Evolutionary conservation across 148 eudicot genomes (phyloP).

Genomic region (Tetragonia tetragonoides): DNA sequence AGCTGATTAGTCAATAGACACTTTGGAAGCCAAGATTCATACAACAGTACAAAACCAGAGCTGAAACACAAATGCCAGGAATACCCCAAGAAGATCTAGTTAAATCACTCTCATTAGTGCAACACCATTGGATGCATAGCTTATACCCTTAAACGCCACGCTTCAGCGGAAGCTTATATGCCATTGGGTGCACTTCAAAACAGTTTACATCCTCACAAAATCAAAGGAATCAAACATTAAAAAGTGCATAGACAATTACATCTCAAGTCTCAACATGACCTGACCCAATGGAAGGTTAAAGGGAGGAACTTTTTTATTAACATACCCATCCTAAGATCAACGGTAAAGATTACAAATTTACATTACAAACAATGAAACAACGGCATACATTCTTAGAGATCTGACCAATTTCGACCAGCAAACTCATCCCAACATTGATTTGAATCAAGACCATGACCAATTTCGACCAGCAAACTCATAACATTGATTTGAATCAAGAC

Average conservation of each 20-base stretch:
- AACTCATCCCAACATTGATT: not conserved
- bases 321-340: not conserved
- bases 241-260: not conserved
- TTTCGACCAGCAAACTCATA: not conserved
- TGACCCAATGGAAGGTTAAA: not conserved
- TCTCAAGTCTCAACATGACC: not conserved
- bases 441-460: not conserved
- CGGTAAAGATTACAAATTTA: not conserved
- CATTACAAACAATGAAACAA: not conserved
- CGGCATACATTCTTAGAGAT: not conserved
- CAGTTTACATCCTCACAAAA: not conserved
- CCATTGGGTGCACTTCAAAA: too few species aligned
- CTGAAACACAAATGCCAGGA: too few species aligned
- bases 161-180: too few species aligned
- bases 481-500: not conserved
- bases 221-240: not conserved
- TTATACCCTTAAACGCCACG: too few species aligned
- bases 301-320: not conserved
- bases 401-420: not conserved
- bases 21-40: too few species aligned
- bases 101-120: too few species aligned
- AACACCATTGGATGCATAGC: too few species aligned
- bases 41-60: too few species aligned
- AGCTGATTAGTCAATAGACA: too few species aligned
- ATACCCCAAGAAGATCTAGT: too few species aligned